phyloP scores from a whole-genome alignment of 1,284 basidiomycete genomes.

The Trametes hirsuta region DNA sequence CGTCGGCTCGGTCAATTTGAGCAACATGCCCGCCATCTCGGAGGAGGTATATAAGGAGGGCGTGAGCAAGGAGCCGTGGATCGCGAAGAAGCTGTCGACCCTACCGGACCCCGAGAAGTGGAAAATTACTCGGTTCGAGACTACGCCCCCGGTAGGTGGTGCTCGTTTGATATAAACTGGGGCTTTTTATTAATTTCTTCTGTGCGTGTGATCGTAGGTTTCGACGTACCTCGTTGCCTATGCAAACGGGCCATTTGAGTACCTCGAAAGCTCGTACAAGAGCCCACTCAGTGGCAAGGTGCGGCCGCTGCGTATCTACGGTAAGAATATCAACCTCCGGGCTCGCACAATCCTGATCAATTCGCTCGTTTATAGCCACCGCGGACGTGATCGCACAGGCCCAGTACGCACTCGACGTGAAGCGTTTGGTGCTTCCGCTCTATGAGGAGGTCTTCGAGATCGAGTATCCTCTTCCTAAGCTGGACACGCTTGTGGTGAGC shows the following conservation, averaged over 20 bases:
- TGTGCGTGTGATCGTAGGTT: slow-evolving; percentile 47
- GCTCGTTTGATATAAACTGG: not conserved
- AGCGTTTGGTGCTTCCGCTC: slow-evolving; percentile 84
- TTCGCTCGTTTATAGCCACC: slow-evolving; percentile 57
- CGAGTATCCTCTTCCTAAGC: slow-evolving; percentile 91
- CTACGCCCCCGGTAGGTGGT: slow-evolving; percentile 56
- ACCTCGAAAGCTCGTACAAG: slow-evolving; percentile 77
- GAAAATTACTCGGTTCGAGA: slow-evolving; percentile 83
- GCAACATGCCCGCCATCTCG: slow-evolving; percentile 83
- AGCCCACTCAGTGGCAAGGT: slow-evolving; percentile 84
- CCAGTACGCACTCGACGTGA: slow-evolving; percentile 88
- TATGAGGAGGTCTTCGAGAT: slow-evolving; percentile 94
- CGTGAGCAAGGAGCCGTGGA: slow-evolving; percentile 27
- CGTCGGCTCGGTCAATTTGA: slow-evolving; percentile 73
- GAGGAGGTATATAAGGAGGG: slow-evolving; percentile 46
- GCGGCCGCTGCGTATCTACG: slow-evolving; percentile 86
- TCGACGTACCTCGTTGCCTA: slow-evolving; percentile 92
- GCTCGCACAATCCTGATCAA: not conserved
- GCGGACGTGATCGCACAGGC: slow-evolving; percentile 84
- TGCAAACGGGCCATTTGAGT: slow-evolving; percentile 84
- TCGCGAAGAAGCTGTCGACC: slow-evolving; percentile 28
- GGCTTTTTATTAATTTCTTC: too few relatives aligned
- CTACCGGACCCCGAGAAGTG: slow-evolving; percentile 52
- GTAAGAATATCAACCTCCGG: slow-evolving; percentile 37
- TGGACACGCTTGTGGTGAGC: slow-evolving; percentile 83